Conservation (phyloP, 78 protist genomes). For the Emiliania huxleyi region DNA sequence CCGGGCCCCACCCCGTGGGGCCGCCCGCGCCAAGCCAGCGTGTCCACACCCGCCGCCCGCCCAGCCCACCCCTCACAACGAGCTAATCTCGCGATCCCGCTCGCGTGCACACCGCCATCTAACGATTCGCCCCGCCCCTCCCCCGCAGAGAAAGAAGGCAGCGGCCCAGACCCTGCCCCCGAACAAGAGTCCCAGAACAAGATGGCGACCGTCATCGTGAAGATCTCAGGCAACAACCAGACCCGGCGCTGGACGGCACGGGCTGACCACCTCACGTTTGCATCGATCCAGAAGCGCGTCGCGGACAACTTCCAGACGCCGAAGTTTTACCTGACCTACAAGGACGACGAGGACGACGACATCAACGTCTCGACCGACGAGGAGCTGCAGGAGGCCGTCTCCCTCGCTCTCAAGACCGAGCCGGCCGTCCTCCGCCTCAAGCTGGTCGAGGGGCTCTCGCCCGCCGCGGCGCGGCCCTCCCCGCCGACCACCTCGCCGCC, state of each 20-base stretch:
- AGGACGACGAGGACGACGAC: constrained; percentile 1
- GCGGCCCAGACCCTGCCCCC: neutral
- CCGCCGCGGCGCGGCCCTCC: too few relatives aligned
- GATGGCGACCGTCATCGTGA: neutral
- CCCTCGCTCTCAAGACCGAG: neutral
- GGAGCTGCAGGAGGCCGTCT: neutral
- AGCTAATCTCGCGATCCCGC: too few relatives aligned
- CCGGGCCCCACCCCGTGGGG: too few relatives aligned
- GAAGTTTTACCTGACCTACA: neutral
- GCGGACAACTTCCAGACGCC: neutral
- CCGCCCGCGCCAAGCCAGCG: too few relatives aligned
- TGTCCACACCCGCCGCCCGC: too few relatives aligned
- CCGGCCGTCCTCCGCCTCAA: neutral
- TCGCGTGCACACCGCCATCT: too few relatives aligned
- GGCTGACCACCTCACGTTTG: neutral
- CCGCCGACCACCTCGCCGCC: neutral
- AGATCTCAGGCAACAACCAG: neutral
- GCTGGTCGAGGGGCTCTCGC: too few relatives aligned
- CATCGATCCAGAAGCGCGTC: neutral
- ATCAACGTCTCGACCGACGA: neutral
- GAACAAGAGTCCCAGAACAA: neutral
- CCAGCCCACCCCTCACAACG: too few relatives aligned
- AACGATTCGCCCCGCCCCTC: too few relatives aligned
- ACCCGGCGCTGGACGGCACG: neutral
- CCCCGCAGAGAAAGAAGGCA: too few relatives aligned